These are phyloP conservation scores for Podospora conica DNA, from an alignment of 495 filamentous ascomycete genomes.

Conservation along the genomic window DNA sequence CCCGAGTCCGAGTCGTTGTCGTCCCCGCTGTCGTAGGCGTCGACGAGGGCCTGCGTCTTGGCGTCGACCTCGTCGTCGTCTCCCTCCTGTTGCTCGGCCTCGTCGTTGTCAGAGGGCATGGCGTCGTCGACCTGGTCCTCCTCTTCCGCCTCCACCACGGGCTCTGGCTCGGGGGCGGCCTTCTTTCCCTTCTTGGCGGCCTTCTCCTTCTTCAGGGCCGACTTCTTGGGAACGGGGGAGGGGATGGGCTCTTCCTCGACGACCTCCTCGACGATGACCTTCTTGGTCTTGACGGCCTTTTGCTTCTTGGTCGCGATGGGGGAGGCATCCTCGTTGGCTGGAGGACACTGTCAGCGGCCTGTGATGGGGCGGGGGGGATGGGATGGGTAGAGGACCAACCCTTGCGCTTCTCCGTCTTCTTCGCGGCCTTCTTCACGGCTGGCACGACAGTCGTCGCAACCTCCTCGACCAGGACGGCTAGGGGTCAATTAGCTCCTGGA, in stretches of 20 bases:
- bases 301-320: slow-evolving; percentile 39
- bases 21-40: slow-evolving; percentile 75
- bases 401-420: slow-evolving; percentile 49
- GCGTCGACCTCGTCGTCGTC: slow-evolving; percentile 34
- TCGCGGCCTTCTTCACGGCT: slow-evolving; percentile 52
- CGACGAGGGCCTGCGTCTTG: slow-evolving; percentile 53
- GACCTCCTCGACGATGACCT: slow-evolving; percentile 1
- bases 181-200: slow-evolving; percentile 13
- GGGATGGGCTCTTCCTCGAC: slow-evolving; percentile 11
- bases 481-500: slow-evolving; percentile 27
- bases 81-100: slow-evolving; percentile 21
- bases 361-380: background rate
- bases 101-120: slow-evolving; percentile 17
- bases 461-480: slow-evolving; percentile 38
- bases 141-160: slow-evolving; percentile 4
- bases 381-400: slow-evolving; percentile 26
- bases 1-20: slow-evolving; percentile 45
- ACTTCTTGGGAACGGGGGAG: background rate
- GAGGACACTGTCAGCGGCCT: background rate
- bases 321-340: slow-evolving; percentile 39
- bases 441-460: slow-evolving; percentile 23
- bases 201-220: slow-evolving; percentile 24
- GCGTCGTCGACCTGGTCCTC: slow-evolving; percentile 4
- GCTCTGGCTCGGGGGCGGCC: slow-evolving; percentile 22
- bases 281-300: slow-evolving; percentile 24